Conservation (phyloP, 208 protist genomes). For the Leishmania mexicana region DNA sequence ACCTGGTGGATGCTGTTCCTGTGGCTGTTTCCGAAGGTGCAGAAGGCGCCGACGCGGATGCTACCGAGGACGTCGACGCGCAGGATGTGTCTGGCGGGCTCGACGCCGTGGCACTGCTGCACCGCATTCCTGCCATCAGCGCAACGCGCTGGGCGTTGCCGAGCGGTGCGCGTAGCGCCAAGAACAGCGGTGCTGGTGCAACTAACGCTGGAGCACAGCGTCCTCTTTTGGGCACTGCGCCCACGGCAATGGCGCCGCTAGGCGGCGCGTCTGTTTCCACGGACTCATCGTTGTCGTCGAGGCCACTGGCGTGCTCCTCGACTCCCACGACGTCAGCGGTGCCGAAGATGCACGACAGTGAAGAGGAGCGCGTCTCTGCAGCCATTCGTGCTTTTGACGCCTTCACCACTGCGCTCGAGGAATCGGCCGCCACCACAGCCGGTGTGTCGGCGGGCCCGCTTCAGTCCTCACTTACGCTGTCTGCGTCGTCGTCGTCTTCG, state of each 20-base stretch:
- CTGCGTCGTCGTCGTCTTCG: background rate
- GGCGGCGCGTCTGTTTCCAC: background rate
- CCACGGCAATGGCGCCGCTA: background rate
- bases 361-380: slow-evolving; percentile 30
- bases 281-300: background rate
- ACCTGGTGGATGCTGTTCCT: background rate
- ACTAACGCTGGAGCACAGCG: background rate
- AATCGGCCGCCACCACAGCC: slow-evolving; percentile 2
- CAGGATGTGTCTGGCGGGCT: background rate
- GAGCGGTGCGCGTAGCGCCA: background rate
- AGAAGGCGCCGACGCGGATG: background rate
- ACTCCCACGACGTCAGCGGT: background rate
- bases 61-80: background rate
- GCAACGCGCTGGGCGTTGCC: slow-evolving; percentile 25
- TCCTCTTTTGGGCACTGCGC: background rate
- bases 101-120: slow-evolving; percentile 56
- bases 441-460: background rate
- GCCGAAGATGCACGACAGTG: background rate
- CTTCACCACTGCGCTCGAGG: slow-evolving; percentile 25
- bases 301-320: background rate
- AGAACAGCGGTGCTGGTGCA: background rate
- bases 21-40: background rate
- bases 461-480: background rate
- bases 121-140: slow-evolving; percentile 34
- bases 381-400: slow-evolving; percentile 39